These are phyloP conservation scores for Mucuna pruriens DNA, from an alignment of 306 rosid genomes.

Conservation along the genomic window DNA sequence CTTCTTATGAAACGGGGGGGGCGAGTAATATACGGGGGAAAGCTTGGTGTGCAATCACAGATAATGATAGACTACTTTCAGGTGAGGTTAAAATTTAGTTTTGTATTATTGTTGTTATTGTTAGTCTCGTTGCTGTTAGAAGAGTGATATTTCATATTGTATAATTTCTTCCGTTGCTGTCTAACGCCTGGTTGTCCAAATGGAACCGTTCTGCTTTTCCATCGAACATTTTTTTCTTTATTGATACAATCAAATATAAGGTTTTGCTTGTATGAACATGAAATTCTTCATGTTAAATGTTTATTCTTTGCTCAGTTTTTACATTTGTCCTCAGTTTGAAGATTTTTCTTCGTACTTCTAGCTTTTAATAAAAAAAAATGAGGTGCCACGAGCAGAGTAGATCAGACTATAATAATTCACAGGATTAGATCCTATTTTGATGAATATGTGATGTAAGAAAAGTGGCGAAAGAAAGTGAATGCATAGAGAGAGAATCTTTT, in stretches of 20 bases:
- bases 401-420: background rate
- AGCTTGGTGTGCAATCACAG: conserved; percentile 76
- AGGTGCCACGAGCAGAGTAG: background rate
- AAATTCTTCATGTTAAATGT: background rate
- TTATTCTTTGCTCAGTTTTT: background rate
- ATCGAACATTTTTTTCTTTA: background rate
- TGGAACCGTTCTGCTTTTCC: background rate
- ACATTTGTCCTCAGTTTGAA: background rate
- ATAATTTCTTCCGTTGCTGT: background rate
- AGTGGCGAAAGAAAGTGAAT: background rate
- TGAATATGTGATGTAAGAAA: background rate
- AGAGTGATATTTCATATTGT: conserved; percentile 1
- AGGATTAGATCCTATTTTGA: background rate
- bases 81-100: conserved; percentile 47
- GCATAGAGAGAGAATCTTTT: background rate
- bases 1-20: conserved; percentile 97
- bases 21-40: conserved; percentile 80
- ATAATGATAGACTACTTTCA: conserved; percentile 79
- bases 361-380: background rate
- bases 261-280: background rate
- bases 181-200: background rate
- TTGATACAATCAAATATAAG: background rate
- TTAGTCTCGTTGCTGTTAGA: background rate
- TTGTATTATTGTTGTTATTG: background rate
- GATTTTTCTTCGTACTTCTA: background rate